phyloP scores from a whole-genome alignment of 139 green algal genomes.

The Haematococcus sp. region DNA sequence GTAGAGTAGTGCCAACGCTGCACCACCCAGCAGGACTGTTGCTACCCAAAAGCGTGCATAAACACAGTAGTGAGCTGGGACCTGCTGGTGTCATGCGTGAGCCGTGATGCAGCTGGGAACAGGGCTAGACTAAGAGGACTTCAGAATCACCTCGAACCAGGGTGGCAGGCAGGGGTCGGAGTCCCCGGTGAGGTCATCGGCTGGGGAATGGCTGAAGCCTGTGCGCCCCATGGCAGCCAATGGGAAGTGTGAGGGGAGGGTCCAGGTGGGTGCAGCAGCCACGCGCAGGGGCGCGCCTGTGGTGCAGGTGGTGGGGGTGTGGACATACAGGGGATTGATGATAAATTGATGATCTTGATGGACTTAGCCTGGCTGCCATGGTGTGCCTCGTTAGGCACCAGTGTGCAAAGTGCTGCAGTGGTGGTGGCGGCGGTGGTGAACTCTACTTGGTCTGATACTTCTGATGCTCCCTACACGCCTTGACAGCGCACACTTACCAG shows the following conservation, averaged over 20 bases:
- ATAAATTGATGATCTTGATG: background rate
- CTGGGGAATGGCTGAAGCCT: conserved; percentile 12
- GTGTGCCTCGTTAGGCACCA: background rate
- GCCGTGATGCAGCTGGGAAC: no score
- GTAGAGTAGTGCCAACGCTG: no score
- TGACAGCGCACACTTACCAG: background rate
- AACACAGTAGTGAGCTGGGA: no score
- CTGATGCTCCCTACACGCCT: no score
- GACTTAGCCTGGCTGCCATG: background rate
- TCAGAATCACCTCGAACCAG: conserved; percentile 10
- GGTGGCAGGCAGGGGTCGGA: background rate
- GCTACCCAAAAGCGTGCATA: no score
- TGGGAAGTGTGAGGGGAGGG: conserved; percentile 1
- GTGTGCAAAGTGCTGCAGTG: no score
- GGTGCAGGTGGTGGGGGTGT: background rate
- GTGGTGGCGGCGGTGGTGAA: no score
- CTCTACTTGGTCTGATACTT: no score
- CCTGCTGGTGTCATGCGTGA: no score
- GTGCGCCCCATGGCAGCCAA: conserved; percentile 8
- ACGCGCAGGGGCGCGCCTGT: background rate
- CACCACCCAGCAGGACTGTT: no score
- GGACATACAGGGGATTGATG: background rate
- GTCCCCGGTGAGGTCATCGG: background rate
- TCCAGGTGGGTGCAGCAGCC: background rate
- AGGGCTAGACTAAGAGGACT: no score